Base-by-base conservation (phyloP, 116 monocot species). In the Trichopus zeylanicus region DNA sequence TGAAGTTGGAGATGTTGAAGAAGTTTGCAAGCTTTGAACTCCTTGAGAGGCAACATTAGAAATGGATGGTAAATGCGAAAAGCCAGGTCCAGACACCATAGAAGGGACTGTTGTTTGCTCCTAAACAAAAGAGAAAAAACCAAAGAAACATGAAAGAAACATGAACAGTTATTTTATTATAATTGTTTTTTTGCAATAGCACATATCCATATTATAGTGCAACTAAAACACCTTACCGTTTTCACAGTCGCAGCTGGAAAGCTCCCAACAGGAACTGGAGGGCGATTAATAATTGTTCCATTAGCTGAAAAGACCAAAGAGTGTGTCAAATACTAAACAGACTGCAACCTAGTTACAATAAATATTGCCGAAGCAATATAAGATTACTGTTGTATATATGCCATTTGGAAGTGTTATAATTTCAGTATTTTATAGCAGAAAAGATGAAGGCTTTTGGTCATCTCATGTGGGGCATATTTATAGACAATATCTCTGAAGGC, bases 101-200 rank as follows among this genome's bases (percentile, higher is more conserved):
- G 89, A 60, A 55, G 87, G 27, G n/a, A 83, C 48, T 42, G 89
- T 78, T 25, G 63, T 70, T 70, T 90, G 90, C 48, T 95, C 95
- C 95, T 95, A 39, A 57, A 67, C 38, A 70, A 39, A 10, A 10
- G 15, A 11, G 1, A 59, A 25, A 0, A 42, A 25, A 3, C 38
- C 22, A 35, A 46, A 16, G 5, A 6, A 10, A 6, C 7, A 35
- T 35, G 34, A 35, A 5, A 35, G 10, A 5, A 6, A 35, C 34
- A 35, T 5, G 5, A 35, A 35, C 34, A 35, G 34, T 6, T 10
- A 51, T n/a, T n/a, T n/a, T n/a, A n/a, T n/a, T n/a, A n/a, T n/a
- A n/a, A n/a, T n/a, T n/a, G n/a, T n/a, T n/a, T n/a, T n/a, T n/a
- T n/a, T n/a, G n/a, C n/a, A n/a, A n/a, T n/a, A n/a, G n/a, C n/a